Conservation (phyloP, 352 stramenopile species). For the Phytophthora citrophthora region DNA sequence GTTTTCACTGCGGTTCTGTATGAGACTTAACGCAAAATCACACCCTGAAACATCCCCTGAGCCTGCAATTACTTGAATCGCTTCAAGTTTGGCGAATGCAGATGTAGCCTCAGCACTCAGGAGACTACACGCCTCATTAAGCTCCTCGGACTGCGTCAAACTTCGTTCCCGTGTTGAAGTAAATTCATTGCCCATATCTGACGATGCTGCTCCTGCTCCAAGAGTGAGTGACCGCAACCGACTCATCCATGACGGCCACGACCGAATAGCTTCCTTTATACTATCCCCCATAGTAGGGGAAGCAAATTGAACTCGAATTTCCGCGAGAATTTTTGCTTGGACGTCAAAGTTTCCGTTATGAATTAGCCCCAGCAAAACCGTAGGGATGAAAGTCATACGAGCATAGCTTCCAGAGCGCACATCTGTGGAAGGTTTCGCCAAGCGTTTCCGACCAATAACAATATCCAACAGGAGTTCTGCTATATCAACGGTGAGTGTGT, state of each 20-base stretch:
- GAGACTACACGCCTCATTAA: slow-evolving; percentile 65
- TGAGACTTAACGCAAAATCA: slow-evolving; percentile 65
- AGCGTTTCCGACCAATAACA: slow-evolving; percentile 57
- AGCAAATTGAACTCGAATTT: slow-evolving; percentile 59
- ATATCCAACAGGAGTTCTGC: slow-evolving; percentile 69
- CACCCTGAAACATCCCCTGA: slow-evolving; percentile 48
- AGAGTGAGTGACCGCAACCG: slow-evolving; percentile 49
- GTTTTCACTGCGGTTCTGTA: slow-evolving; percentile 53
- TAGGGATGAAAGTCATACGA: slow-evolving; percentile 61
- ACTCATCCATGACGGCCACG: slow-evolving; percentile 73
- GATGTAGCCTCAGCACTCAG: slow-evolving; percentile 59
- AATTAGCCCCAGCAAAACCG: slow-evolving; percentile 59
- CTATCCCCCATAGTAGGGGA: slow-evolving; percentile 52
- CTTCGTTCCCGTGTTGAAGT: slow-evolving; percentile 17
- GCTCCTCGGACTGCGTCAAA: slow-evolving; percentile 31
- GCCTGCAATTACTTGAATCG: slow-evolving; percentile 57
- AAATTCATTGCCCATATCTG: slow-evolving; percentile 10
- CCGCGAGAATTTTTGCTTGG: slow-evolving; percentile 57
- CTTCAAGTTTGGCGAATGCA: slow-evolving; percentile 56
- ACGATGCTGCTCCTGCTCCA: slow-evolving; percentile 17
- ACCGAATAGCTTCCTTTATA: slow-evolving; percentile 73
- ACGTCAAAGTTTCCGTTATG: slow-evolving; percentile 56
- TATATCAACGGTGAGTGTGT: slow-evolving; percentile 53
- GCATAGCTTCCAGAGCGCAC: slow-evolving; percentile 50
- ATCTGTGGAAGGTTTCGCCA: slow-evolving; percentile 9